phyloP scores from a whole-genome alignment of 805 yeast species.

The Jamesozyma jinghongensis region DNA sequence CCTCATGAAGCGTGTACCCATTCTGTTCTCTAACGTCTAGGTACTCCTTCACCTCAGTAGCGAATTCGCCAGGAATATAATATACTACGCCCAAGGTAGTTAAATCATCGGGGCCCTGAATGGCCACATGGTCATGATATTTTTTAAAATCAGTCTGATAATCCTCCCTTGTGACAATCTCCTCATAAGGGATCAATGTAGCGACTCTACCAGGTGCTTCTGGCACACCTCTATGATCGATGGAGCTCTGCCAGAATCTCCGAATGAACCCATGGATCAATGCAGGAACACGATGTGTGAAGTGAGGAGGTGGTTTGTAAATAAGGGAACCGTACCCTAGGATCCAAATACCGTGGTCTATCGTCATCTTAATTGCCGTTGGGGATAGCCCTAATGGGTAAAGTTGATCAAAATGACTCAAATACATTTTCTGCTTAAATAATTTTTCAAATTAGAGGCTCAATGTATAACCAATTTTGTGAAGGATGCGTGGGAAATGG shows the following conservation, averaged over 20 bases:
- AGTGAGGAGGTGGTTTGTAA: slow-evolving; percentile 81
- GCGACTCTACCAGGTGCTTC: slow-evolving; percentile 84
- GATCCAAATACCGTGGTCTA: slow-evolving; percentile 47
- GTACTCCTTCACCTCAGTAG: slow-evolving; percentile 52
- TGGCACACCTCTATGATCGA: slow-evolving; percentile 86
- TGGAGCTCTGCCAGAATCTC: slow-evolving; percentile 85
- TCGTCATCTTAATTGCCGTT: slow-evolving; percentile 1
- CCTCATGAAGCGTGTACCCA: slow-evolving; percentile 66
- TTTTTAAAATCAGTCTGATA: slow-evolving; percentile 37
- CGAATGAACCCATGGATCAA: slow-evolving; percentile 66
- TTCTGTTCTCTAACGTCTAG: slow-evolving; percentile 81
- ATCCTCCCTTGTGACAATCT: slow-evolving; percentile 34
- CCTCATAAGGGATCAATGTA: slow-evolving; percentile 58
- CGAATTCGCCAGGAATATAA: slow-evolving; percentile 59
- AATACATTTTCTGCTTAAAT: too few relatives aligned
- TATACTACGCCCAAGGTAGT: slow-evolving; percentile 77
- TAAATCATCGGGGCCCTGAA: slow-evolving; percentile 33
- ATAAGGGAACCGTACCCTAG: slow-evolving; percentile 86
- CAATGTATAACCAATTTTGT: too few relatives aligned
- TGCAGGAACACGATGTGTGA: slow-evolving; percentile 57
- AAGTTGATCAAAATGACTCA: too few relatives aligned
- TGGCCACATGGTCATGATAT: slow-evolving; percentile 4
- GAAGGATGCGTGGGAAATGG: too few relatives aligned
- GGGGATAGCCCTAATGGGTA: too few relatives aligned
- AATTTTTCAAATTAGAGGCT: too few relatives aligned